Percentiles rank a stretch among this genome's conserved stretches.
These are phyloP conservation scores for Ascomycota sp. DNA, from an alignment of 2,329 filamentous ascomycete species.

Conservation along the genomic window DNA sequence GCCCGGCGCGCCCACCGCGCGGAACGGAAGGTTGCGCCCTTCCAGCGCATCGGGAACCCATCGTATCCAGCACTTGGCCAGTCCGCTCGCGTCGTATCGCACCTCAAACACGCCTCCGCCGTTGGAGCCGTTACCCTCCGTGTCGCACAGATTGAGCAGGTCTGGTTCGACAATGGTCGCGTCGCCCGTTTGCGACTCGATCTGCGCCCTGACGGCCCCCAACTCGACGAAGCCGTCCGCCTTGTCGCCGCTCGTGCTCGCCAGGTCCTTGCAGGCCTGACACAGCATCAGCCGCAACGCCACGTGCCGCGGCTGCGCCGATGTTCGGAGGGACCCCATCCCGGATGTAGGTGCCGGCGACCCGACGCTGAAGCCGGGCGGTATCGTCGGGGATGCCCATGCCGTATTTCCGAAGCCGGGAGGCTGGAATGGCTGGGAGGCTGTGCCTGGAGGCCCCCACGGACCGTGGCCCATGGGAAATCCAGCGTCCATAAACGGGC, in stretches of 20 bases:
- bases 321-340: conserved; percentile 10
- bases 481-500: conserved; percentile 20
- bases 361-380: conserved; percentile 14
- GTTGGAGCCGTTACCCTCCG: conserved; percentile 68
- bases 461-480: conserved; percentile 17
- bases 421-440: conserved; percentile 19
- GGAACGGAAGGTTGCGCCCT: conserved; percentile 17
- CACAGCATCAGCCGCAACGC: conserved; percentile 56
- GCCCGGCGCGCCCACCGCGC: conserved; percentile 36
- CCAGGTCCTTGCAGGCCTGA: conserved; percentile 50
- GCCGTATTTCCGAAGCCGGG: conserved; percentile 24
- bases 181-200: conserved; percentile 32
- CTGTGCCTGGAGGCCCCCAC: conserved; percentile 19
- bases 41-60: conserved; percentile 33
- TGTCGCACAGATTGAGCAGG: conserved; percentile 70
- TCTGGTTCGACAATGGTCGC: conserved; percentile 32
- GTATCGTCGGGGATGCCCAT: conserved; percentile 15
- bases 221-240: conserved; percentile 51
- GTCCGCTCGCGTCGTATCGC: conserved; percentile 24
- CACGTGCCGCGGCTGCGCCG: conserved; percentile 41
- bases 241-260: conserved; percentile 16
- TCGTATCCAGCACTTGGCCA: conserved; percentile 23
- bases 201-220: conserved; percentile 41
- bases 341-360: conserved; percentile 10
- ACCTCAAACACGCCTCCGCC: conserved; percentile 77